These are phyloP conservation scores for Melampsora occidentalis DNA, from an alignment of 1,284 basidiomycete species.

Conservation along the genomic window DNA sequence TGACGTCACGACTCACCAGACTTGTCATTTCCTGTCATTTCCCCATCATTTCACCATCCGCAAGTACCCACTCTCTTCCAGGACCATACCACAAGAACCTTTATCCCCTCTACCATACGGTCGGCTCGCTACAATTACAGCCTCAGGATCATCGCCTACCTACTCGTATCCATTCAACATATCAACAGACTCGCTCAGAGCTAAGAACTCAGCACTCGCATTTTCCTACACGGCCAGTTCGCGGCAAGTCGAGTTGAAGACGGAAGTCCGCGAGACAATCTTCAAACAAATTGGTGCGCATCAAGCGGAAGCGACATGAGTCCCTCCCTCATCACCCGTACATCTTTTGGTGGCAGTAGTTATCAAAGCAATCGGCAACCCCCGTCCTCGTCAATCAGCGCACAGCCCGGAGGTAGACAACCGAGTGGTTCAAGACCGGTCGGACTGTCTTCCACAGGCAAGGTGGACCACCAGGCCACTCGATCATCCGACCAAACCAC, in stretches of 20 bases:
- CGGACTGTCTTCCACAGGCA: background rate
- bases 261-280: background rate
- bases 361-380: background rate
- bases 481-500: background rate
- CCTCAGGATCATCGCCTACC: background rate
- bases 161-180: background rate
- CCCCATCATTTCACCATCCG: too few species aligned
- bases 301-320: background rate
- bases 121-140: too few species aligned
- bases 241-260: too few species aligned
- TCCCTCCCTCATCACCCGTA: background rate
- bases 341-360: slow-evolving; percentile 3
- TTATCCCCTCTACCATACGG: too few species aligned
- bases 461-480: background rate
- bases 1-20: background rate
- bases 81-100: too few species aligned
- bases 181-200: background rate
- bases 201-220: background rate
- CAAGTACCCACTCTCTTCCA: too few species aligned
- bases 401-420: background rate
- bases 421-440: slow-evolving; percentile 1
- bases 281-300: background rate
- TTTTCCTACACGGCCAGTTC: background rate
- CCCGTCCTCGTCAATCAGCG: background rate
- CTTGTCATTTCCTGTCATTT: too few species aligned